phyloP scores from a whole-genome alignment of 2,329 filamentous ascomycete species.

The Pseudogymnoascus sp. region DNA sequence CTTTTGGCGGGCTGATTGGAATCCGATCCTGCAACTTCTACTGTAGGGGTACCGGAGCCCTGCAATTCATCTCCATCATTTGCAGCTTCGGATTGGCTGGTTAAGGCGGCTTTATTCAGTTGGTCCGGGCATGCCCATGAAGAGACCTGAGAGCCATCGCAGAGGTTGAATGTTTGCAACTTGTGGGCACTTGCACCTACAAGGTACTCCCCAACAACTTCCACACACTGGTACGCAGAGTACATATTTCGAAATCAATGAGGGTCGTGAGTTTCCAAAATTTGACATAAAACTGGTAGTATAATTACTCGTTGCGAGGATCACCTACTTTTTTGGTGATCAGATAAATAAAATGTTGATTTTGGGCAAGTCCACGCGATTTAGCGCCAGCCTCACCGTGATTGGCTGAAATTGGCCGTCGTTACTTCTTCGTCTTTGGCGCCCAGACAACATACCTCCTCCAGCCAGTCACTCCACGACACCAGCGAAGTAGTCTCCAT shows the following conservation, averaged over 20 bases:
- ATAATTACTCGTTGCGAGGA: neutral
- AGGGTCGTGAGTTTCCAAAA: neutral
- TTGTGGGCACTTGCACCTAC: conserved; percentile 67
- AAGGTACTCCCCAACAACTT: conserved; percentile 48
- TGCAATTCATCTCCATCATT: conserved; percentile 13
- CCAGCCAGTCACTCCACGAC: neutral
- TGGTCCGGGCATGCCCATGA: conserved; percentile 26
- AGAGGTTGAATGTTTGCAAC: conserved; percentile 59
- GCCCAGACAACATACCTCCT: neutral
- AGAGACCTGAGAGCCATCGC: conserved; percentile 50
- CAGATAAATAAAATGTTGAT: neutral
- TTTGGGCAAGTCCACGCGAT: conserved; percentile 8
- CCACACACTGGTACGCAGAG: conserved; percentile 59
- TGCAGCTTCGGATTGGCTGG: conserved; percentile 6
- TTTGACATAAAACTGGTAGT: neutral
- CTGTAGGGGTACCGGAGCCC: conserved; percentile 13
- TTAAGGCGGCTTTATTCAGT: conserved; percentile 11
- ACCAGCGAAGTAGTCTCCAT: neutral
- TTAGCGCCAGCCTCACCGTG: neutral
- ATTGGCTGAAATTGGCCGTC: neutral
- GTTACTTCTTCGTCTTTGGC: neutral
- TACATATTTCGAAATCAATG: conserved; percentile 31
- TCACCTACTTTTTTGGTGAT: neutral
- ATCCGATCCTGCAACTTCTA: neutral
- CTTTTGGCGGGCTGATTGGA: conserved; percentile 24